These are phyloP conservation scores for Kodamaea fukazawae DNA, from an alignment of 805 yeast species.

Conservation along the genomic window DNA sequence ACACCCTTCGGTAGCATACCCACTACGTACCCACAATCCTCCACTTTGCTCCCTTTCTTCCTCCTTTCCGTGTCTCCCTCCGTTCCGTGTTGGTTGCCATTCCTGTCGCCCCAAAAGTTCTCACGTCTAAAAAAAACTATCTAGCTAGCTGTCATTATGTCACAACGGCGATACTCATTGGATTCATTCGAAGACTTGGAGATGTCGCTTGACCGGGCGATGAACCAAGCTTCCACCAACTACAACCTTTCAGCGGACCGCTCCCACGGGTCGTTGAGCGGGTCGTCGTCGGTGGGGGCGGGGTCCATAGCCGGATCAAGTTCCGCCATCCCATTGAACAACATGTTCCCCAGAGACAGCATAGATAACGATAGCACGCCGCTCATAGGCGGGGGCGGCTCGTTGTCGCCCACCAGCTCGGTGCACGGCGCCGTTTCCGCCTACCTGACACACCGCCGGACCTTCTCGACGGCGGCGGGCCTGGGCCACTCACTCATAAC, in stretches of 20 bases:
- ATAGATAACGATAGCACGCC: constrained; percentile 28
- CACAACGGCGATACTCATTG: constrained; percentile 12
- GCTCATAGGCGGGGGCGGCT: constrained; percentile 16
- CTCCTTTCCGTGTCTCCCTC: no score
- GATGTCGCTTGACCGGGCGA: constrained; percentile 62
- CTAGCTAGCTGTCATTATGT: no score
- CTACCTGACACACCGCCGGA: constrained; percentile 15
- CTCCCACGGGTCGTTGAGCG: constrained; percentile 26
- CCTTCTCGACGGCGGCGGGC: constrained; percentile 12
- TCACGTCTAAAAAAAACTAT: no score
- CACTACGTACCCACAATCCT: no score
- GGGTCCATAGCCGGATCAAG: constrained; percentile 2
- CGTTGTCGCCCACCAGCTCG: constrained; percentile 3
- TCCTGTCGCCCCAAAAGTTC: no score
- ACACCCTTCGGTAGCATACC: no score
- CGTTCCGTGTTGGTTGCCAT: no score
- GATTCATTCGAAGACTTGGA: constrained; percentile 61
- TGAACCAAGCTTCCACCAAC: constrained; percentile 49
- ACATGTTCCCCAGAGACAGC: constrained; percentile 9
- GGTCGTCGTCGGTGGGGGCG: constrained; percentile 18
- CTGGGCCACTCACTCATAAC: not conserved
- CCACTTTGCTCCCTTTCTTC: no score
- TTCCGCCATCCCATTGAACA: constrained; percentile 28
- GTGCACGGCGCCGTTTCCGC: constrained; percentile 11
- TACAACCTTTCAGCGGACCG: constrained; percentile 25